Evolutionary conservation across 2,329 filamentous ascomycete genomes (phyloP).

Genomic region (Verticillium dahliae): DNA sequence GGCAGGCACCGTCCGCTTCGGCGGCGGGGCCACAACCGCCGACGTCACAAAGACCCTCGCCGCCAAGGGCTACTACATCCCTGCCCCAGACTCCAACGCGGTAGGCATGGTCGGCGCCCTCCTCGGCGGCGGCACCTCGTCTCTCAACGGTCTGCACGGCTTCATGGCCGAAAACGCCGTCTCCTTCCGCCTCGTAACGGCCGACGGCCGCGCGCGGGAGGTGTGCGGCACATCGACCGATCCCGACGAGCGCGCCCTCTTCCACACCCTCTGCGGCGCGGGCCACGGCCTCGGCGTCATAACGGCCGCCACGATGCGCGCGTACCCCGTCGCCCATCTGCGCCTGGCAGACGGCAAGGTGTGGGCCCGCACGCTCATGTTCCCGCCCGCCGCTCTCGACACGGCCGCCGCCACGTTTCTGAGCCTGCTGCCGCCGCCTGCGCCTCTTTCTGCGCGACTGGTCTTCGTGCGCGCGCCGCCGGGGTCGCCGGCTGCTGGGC

Average conservation of each 20-base stretch:
- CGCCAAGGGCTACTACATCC: conserved; percentile 22
- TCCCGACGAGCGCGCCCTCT: conserved; percentile 18
- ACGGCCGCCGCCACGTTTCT: conserved; percentile 15
- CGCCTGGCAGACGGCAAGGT: conserved; percentile 19
- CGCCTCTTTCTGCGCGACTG: conserved; percentile 13
- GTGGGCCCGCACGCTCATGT: conserved; percentile 23
- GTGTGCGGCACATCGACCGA: conserved; percentile 11
- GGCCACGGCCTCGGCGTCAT: conserved; percentile 27
- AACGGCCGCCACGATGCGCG: conserved; percentile 17
- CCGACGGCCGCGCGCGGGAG: conserved; percentile 3
- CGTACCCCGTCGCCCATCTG: conserved; percentile 16
- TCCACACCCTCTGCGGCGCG: conserved; percentile 23
- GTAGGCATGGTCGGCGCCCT: conserved; percentile 20
- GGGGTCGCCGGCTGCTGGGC: conserved; percentile 17
- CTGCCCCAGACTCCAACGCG: conserved; percentile 14
- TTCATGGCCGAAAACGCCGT: conserved; percentile 24
- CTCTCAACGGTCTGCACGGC: conserved; percentile 21
- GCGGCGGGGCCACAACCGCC: conserved; percentile 19
- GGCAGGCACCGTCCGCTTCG: conserved; percentile 16
- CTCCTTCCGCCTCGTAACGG: conserved; percentile 19
- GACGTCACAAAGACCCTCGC: conserved; percentile 17
- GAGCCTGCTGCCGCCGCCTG: conserved; percentile 10
- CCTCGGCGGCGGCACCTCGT: conserved; percentile 19
- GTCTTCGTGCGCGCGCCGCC: conserved; percentile 22
- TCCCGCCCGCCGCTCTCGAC: conserved; percentile 15